Conservation (phyloP, 305 asterid species). For the Fraxinus sp. region DNA sequence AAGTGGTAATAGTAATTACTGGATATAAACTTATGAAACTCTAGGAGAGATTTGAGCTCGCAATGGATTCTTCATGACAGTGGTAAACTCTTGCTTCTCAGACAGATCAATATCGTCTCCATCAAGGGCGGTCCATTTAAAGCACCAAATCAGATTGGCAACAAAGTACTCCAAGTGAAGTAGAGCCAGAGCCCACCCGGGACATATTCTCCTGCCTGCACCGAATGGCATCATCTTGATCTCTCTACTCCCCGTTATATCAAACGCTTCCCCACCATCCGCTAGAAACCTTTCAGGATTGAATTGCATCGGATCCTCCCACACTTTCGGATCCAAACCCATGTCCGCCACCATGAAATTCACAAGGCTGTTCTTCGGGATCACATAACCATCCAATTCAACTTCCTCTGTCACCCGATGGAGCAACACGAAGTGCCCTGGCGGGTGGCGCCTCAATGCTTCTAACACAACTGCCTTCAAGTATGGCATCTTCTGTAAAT, state of each 20-base stretch:
- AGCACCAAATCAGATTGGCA: conserved; percentile 57
- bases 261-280: conserved; percentile 32
- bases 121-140: conserved; percentile 40
- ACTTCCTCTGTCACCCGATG: conserved; percentile 54
- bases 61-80: conserved; percentile 56
- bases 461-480: conserved; percentile 77
- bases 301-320: conserved; percentile 83
- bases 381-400: conserved; percentile 45
- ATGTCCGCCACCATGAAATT: conserved; percentile 80
- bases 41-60: conserved; percentile 44
- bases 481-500: conserved; percentile 55
- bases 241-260: conserved; percentile 54
- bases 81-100: conserved; percentile 51
- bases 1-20: neutral
- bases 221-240: conserved; percentile 84
- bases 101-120: conserved; percentile 53
- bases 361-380: conserved; percentile 50
- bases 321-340: conserved; percentile 74
- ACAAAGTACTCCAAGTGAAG: conserved; percentile 75
- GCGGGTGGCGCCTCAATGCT: conserved; percentile 76
- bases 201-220: conserved; percentile 66
- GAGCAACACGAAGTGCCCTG: conserved; percentile 76
- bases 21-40: neutral
- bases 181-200: conserved; percentile 48
- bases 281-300: conserved; percentile 68